Conservation (phyloP, 352 stramenopile genomes). For the Pythium phragmiticola region DNA sequence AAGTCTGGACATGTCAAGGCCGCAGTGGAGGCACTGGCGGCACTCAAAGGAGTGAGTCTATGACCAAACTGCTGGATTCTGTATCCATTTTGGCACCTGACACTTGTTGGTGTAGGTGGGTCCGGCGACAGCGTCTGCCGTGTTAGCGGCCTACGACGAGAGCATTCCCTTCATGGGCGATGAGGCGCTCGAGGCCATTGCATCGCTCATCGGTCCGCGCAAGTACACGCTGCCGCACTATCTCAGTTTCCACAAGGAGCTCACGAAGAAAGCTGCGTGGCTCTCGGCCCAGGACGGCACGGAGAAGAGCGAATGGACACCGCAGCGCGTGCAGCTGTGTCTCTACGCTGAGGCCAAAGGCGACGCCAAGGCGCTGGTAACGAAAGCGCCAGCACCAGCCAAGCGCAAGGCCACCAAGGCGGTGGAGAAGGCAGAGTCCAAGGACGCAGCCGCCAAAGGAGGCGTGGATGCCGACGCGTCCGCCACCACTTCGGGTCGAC, state of each 20-base stretch:
- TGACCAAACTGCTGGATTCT: not conserved
- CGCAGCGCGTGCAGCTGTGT: conserved; percentile 70
- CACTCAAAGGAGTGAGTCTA: conserved; percentile 63
- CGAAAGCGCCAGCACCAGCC: not conserved
- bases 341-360: conserved; percentile 48
- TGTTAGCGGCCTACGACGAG: conserved; percentile 67
- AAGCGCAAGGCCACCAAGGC: conserved; percentile 19
- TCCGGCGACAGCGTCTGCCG: conserved; percentile 69
- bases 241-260: conserved; percentile 52
- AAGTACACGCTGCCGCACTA: conserved; percentile 83
- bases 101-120: conserved; percentile 43
- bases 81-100: not conserved
- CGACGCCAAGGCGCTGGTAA: not conserved
- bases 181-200: conserved; percentile 72
- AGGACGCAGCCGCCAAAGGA: not conserved
- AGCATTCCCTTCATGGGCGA: conserved; percentile 78
- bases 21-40: conserved; percentile 49
- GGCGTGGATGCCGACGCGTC: not conserved
- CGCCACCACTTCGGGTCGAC: not conserved
- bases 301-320: conserved; percentile 39
- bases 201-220: conserved; percentile 58
- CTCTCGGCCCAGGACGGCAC: conserved; percentile 30
- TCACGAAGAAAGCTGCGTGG: conserved; percentile 56
- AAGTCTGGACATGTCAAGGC: conserved; percentile 33
- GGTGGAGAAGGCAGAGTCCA: not conserved